A percentile compares a stretch with the other conserved stretches of the same genome.
These are phyloP conservation scores for Phytophthora pseudosyringae DNA, from an alignment of 352 stramenopile species.

Conservation along the genomic window DNA sequence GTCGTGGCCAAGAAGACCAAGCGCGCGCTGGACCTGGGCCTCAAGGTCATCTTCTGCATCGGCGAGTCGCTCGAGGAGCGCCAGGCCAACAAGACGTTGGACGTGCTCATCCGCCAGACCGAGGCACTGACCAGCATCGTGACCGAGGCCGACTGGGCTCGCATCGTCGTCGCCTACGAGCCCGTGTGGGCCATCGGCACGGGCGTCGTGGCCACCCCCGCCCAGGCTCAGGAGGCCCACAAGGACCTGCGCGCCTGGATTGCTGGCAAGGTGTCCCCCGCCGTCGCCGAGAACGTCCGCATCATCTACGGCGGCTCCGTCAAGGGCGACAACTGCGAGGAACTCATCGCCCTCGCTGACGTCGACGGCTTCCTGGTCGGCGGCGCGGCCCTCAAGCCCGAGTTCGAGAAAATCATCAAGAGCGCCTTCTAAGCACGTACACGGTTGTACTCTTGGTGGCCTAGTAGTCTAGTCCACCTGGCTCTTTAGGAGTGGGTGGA, in stretches of 20 bases:
- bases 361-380: constrained; percentile 92
- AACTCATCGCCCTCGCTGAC: constrained; percentile 81
- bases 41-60: constrained; percentile 95
- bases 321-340: constrained; percentile 83
- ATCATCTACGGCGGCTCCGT: constrained; percentile 92
- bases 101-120: constrained; percentile 94
- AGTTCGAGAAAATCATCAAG: constrained; percentile 89
- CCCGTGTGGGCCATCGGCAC: constrained; percentile 97
- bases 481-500: constrained; percentile 5
- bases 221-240: constrained; percentile 92
- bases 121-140: constrained; percentile 90
- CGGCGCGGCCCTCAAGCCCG: constrained; percentile 87
- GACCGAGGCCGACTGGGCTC: constrained; percentile 63
- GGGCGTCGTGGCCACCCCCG: constrained; percentile 91
- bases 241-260: constrained; percentile 82
- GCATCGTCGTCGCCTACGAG: constrained; percentile 95
- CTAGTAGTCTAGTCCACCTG: not conserved
- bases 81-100: constrained; percentile 84
- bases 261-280: constrained; percentile 50
- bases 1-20: constrained; percentile 93
- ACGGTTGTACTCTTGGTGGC: constrained; percentile 1
- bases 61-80: constrained; percentile 92
- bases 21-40: constrained; percentile 77
- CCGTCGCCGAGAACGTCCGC: constrained; percentile 65
- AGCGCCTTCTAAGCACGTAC: constrained; percentile 41